Base-by-base conservation (phyloP, 78 protist species). In the Pigoraptor vietnamica region DNA sequence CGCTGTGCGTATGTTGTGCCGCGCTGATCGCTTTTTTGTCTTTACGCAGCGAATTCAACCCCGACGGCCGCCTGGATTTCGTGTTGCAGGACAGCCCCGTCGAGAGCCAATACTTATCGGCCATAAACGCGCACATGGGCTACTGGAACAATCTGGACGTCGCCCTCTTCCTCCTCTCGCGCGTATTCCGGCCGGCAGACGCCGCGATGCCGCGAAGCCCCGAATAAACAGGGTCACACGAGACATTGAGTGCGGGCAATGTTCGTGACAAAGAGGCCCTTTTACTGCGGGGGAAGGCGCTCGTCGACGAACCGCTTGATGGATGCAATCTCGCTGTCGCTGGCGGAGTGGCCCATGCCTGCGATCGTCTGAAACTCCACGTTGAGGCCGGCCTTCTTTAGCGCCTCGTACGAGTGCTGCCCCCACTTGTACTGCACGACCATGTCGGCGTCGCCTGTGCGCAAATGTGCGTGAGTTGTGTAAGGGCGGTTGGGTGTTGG, bases 41-140 rank as follows among this genome's bases (percentile, higher is more conserved):
- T 48, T 14, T 48, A 6, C 67, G 67, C 86, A 81, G 88, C 39
- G 39, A 36, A 84, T 36, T 90, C 34, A 56, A 56, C 37, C 32
- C 14, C 25, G 91, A 56, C 55, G 38, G 37, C 36, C 35, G 91
- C 36, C 21, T 90, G 86, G 91, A 90, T 33, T 90, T 23, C 38
- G 86, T 32, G 24, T 33, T 90, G 91, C 91, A 90, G 81, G 40
- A 40, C 24, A 24, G 38, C 39, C 37, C 81, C 48, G 2, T 90
- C 21, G 91, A 90, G 86, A 90, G 86, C 81, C 82, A 90, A 86
- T 90, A 90, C 39, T 19, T 90, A 23, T 90, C 56, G 25, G 24
- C 86, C 81, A 90, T 90, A 21, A 55, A 21, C 48, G 9, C 86
- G 10, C 91, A 90, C 81, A 10, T 55, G 40, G 21, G 33, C 88